Evolutionary conservation across 305 asterid species (phyloP), one percentile per base, ranked within the genome.

Genomic region (Rubia occidens): DNA sequence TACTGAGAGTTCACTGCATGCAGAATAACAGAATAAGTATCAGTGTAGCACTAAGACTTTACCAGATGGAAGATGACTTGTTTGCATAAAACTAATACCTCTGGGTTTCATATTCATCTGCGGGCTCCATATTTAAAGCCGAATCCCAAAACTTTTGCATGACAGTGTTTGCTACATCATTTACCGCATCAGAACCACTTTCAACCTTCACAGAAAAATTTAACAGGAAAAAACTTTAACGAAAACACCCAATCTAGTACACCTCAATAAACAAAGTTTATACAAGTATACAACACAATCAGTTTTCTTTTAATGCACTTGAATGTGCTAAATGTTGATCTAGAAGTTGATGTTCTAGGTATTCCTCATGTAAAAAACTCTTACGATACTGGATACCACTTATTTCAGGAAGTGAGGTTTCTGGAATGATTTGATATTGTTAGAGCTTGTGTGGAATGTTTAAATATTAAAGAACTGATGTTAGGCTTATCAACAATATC

Each of bases 81-180:
- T 60, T 44, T 32, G 68, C 67, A 54, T 11, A 78, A 67, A 58
- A 54, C 10, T 24, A 7, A 72, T 64, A 93, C 98, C 98, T 93
- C 39, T 80, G 88, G 2, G 90, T 78, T 65, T 93, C 98, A 77
- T 60, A 90, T 78, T 93, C 97, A 74, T 93, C 98, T 56, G 92
- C 78, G 37, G 96, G 81, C 74, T 93, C 98, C 78, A 87, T 69
- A 84, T 86, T 86, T 51, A 93, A 84, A 26, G 98, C 97, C 21
- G 97, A 90, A 83, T 90, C 98, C 98, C 97, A 93, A 82, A 93
- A 93, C 81, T 90, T 93, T 82, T 93, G 98, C 96, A 93, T 88
- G 69, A 87, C 86, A 18, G 96, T 81, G 71, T 81, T 87, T 76
- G 97, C 88, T 43, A 81, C 87, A 75, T 90, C 97, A 79, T 81